Evolutionary conservation across 805 yeast genomes (phyloP).

Genomic region (Jamesozyma rosinii): DNA sequence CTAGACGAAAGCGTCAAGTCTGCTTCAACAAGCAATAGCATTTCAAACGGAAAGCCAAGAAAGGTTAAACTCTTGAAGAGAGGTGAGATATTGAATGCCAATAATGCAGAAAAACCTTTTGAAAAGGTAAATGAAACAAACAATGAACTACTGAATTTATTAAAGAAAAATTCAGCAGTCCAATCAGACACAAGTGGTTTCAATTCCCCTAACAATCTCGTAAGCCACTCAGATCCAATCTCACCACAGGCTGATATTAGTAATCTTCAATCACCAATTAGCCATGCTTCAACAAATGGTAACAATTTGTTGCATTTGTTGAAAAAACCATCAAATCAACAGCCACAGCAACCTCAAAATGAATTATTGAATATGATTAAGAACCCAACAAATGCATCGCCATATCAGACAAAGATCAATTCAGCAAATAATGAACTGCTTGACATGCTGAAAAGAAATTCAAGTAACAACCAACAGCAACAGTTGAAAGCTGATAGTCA

Average conservation of each 20-base stretch:
- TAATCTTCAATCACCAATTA: background rate
- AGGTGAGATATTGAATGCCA: conserved; percentile 28
- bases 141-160: conserved; percentile 8
- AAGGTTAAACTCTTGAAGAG: conserved; percentile 30
- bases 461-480: background rate
- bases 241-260: background rate
- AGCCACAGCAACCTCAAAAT: background rate
- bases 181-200: background rate
- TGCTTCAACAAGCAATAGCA: background rate
- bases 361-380: background rate
- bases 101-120: background rate
- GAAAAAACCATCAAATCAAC: background rate
- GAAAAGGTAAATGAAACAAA: background rate
- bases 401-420: background rate
- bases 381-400: background rate
- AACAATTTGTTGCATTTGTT: background rate
- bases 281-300: conserved; percentile 5
- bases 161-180: conserved; percentile 6
- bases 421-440: conserved; percentile 5
- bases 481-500: background rate
- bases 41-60: conserved; percentile 20
- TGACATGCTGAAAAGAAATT: conserved; percentile 6
- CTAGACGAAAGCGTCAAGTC: conserved; percentile 5
- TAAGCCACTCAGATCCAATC: background rate
- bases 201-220: background rate